Base-by-base conservation (phyloP, 1,139 yeast genomes). In the Diutina sp. region DNA sequence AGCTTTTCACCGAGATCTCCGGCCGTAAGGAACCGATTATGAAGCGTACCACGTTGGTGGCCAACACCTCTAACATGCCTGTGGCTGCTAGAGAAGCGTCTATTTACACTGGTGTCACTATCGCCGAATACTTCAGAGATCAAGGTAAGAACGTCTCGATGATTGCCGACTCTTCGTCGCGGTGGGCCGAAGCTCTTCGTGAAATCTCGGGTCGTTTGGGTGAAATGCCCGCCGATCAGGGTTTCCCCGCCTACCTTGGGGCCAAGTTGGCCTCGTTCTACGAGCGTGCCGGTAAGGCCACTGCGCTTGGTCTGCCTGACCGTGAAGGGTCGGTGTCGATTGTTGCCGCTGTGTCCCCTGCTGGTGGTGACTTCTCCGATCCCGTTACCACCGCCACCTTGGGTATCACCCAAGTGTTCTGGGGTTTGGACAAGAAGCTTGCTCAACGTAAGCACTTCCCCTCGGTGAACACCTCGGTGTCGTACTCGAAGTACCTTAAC, bases 221-320 rank as follows among this genome's bases (percentile, higher is more conserved):
- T 74, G 99, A 95, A 79, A 93, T 93, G 99, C 99, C 99, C 70
- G 99, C 99, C 61, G 99, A 93, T 77, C 99, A 95, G 79, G 99
- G 99, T 81, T 93, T 91, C 95, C 99, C 99, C 61, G 99, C 99
- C 58, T 93, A 95, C 72, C 82, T 93, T 72, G 99, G 99, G 77
- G 97, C 99, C 57, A 93, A 93, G 72, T 82, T 93, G 68, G 98
- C 99, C 58, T 93, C 98, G 58, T 93, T 93, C 83, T 93, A 93
- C 73, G 99, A 93, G 78, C 90, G 99, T 80, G 99, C 99, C 54
- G 99, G 99, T 77, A 90, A 88, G 72, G 95, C 97, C 54, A 80
- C 86, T 67, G 95, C 97, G 6, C 80, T 93, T 61, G 99, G 99
- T 69, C 89, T 96, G 61, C 99, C 99, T 61, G 87, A 89, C 65